These are phyloP conservation scores for Agrocybe praecox DNA, from an alignment of 768 basidiomycete species.

Conservation along the genomic window DNA sequence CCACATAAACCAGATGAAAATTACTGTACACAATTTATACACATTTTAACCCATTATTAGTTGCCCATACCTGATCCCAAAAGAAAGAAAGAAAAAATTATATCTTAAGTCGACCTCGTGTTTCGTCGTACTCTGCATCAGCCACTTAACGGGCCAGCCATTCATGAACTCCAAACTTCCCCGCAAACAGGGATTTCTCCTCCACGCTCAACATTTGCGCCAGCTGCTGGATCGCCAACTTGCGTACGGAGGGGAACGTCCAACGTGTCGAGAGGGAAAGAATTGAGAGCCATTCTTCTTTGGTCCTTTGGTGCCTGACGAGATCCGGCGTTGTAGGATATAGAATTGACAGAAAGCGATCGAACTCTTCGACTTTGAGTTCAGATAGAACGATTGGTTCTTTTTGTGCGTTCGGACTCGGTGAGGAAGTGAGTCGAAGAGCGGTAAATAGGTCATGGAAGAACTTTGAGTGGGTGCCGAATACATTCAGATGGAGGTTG, in stretches of 20 bases:
- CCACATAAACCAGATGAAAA: too few relatives aligned
- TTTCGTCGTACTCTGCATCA: background rate
- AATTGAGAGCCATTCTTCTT: slow-evolving; percentile 34
- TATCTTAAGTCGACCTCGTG: too few relatives aligned
- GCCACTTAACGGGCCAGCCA: background rate
- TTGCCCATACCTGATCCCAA: too few relatives aligned
- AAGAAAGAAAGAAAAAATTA: too few relatives aligned
- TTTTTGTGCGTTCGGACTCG: background rate
- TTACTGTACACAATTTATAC: too few relatives aligned
- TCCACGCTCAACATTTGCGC: background rate
- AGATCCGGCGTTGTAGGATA: slow-evolving; percentile 20
- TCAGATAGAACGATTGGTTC: slow-evolving; percentile 3
- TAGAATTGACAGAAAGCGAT: background rate
- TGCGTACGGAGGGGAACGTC: slow-evolving; percentile 23
- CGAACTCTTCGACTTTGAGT: background rate
- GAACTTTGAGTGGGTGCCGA: background rate
- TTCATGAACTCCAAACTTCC: background rate
- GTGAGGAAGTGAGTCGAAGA: background rate
- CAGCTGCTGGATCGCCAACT: slow-evolving; percentile 28
- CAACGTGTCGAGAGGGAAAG: slow-evolving; percentile 26
- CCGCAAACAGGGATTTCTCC: background rate
- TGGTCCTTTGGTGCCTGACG: slow-evolving; percentile 11
- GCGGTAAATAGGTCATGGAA: background rate
- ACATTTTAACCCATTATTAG: too few relatives aligned
- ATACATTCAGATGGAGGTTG: background rate